Base-by-base conservation (phyloP, 148 eudicot species). In the Tetragonia tetragonoides region DNA sequence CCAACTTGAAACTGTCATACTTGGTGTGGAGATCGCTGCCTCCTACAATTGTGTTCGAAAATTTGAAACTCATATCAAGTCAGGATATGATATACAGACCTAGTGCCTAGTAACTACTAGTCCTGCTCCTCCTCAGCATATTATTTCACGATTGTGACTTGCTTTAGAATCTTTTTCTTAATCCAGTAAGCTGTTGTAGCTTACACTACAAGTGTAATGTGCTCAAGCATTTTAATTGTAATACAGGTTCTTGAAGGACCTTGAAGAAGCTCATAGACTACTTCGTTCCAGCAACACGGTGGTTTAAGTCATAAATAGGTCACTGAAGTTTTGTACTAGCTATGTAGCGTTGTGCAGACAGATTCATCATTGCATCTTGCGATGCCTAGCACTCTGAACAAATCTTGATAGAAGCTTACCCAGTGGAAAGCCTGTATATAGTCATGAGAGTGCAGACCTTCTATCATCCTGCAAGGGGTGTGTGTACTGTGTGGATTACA, bases 181-280 rank as follows among this genome's bases (percentile, higher is more conserved):
- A 37, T 47, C 16, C 54, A n/a, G n/a, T 46, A 20, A 44, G 68
- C 44, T 51, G 34, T 24, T 54, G 39, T 23, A 68, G 24, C 21
- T 69, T n/a, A 7, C 47, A 63, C 3, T 10, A 59, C 23, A 51
- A 39, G 44, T 44, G 21, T 28, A 56, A 40, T 21, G 54, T 66
- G 59, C 57, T 68, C 23, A 63, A 76, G 63, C 20, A 60, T 56
- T 66, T 77, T 59, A 66, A 66, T 74, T 24, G 67, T 28, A 44
- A 41, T 82, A 37, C 76, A 93, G 97, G 90, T 93, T 93, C 79
- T 75, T 93, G 85, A 91, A 86, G 86, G 98, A 93, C 86, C 98
- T 93, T 72, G 96, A 93, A 86, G 92, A 93, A 82, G 98, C 98
- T 63, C 95, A 90, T 66, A 86, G 92, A 85, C 75, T 87, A 66